Evolutionary conservation across 2,329 filamentous ascomycete genomes (phyloP), one percentile per base, ranked within the genome.

Genomic region (Aspergillus ochraceus): DNA sequence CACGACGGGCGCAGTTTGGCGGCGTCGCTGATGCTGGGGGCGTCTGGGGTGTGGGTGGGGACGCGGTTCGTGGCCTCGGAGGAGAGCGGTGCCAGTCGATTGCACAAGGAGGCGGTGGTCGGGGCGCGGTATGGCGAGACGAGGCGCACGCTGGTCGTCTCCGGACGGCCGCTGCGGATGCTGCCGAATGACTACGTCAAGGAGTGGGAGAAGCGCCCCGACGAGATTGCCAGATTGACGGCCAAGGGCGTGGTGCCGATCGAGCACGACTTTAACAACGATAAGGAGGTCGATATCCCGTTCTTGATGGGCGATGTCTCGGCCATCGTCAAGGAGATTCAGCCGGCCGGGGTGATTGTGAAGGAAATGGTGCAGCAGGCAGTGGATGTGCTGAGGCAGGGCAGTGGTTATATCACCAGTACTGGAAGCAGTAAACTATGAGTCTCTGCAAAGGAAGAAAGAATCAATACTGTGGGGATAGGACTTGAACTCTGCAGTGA

Each of bases 241-340:
- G 87, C 88, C 39, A 80, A 83, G 66, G 94, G 94, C 0, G 78
- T 96, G 30, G 88, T 96, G 61, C 94, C 94, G 1, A 81, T 97
- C 64, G 86, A 89, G 77, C 83, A 91, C 71, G 94, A 98, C 72
- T 81, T 97, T 70, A 91, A 96, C 53, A 83, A 92, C 57, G 90
- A 89, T 1, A 88, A 88, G 57, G 92, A 97, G 46, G 80, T 96
- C 12, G 94, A 97, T 71, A 81, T 90, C 58, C 94, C 94, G 12
- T 92, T 94, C 76, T 74, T 97, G 70, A 97, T 97, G 94, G 94
- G 94, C 1, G 92, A 97, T 79, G 93, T 97, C 9, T 90, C 92
- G 0, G 93, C 90, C 1, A 84, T 88, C 1, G 90, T 97, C 59
- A 76, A 80, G 36, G 86, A 88, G 66, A 86, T 97, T 60, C 87